Evolutionary conservation across 2,329 filamentous ascomycete species (phyloP).

Genomic region (Lecanosticta acicola): DNA sequence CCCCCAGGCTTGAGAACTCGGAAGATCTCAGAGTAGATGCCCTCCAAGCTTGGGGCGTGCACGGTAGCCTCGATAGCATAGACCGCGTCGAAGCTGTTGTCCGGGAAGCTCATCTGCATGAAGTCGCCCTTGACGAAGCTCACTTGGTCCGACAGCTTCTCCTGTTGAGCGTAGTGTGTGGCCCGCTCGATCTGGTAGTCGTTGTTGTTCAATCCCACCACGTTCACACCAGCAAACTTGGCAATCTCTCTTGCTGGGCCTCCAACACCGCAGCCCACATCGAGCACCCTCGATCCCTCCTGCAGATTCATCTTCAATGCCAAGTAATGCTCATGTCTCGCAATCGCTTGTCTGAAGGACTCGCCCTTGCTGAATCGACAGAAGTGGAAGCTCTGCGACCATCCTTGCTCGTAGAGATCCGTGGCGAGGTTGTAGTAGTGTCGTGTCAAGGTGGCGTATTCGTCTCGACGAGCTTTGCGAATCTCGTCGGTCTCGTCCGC

Average conservation of each 20-base stretch:
- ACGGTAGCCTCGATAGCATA: conserved; percentile 97
- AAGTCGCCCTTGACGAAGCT: conserved; percentile 93
- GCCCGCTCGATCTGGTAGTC: conserved; percentile 97
- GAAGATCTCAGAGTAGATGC: conserved; percentile 91
- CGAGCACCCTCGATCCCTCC: conserved; percentile 82
- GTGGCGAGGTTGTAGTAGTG: conserved; percentile 55
- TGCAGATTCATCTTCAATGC: conserved; percentile 82
- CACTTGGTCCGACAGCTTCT: conserved; percentile 73
- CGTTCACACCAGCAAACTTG: conserved; percentile 85
- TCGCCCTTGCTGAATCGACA: conserved; percentile 86
- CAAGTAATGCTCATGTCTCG: conserved; percentile 96
- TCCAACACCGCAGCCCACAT: conserved; percentile 95
- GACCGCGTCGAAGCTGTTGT: conserved; percentile 87
- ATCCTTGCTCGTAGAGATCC: conserved; percentile 68
- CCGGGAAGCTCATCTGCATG: conserved; percentile 96
- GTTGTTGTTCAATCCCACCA: conserved; percentile 96
- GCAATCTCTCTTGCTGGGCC: conserved; percentile 93
- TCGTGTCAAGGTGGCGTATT: conserved; percentile 89
- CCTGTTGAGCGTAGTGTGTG: conserved; percentile 74
- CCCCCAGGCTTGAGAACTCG: conserved; percentile 93
- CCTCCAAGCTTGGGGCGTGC: conserved; percentile 83
- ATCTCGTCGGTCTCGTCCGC: conserved; percentile 76
- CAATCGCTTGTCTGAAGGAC: conserved; percentile 83
- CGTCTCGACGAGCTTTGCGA: conserved; percentile 68
- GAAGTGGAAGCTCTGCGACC: conserved; percentile 96